A percentile compares a stretch with the other conserved stretches of the same genome.
These are phyloP conservation scores for Thermochaetoides thermophila DNA, from an alignment of 495 filamentous ascomycete species.

Conservation along the genomic window DNA sequence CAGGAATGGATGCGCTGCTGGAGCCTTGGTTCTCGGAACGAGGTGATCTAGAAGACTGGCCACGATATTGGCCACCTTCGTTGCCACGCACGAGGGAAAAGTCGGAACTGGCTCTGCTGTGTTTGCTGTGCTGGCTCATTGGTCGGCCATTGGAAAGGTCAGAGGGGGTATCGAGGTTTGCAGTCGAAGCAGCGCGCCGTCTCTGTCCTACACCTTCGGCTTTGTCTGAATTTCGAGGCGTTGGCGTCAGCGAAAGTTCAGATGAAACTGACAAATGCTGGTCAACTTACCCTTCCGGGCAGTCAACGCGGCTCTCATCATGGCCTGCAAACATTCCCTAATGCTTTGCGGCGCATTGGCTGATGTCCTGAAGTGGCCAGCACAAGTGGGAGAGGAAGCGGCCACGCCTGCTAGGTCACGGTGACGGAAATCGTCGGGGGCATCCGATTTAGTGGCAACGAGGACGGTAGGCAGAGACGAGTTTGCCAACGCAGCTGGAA, in stretches of 20 bases:
- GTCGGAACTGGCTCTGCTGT: slow-evolving; percentile 53
- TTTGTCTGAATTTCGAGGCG: slow-evolving; percentile 13
- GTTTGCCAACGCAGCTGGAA: slow-evolving; percentile 51
- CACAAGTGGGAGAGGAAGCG: slow-evolving; percentile 41
- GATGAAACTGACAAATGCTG: no score
- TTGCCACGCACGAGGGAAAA: slow-evolving; percentile 35
- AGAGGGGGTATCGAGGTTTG: slow-evolving; percentile 35
- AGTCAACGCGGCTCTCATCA: slow-evolving; percentile 54
- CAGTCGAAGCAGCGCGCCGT: slow-evolving; percentile 35
- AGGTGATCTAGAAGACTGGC: slow-evolving; percentile 16
- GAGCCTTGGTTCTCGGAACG: slow-evolving; percentile 15
- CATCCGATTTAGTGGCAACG: slow-evolving; percentile 76
- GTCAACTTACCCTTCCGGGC: slow-evolving; percentile 46
- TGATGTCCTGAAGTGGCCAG: slow-evolving; percentile 62
- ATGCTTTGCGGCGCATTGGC: slow-evolving; percentile 54
- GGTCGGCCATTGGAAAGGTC: slow-evolving; percentile 30
- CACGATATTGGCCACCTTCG: slow-evolving; percentile 21
- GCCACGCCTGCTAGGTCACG: slow-evolving; percentile 47
- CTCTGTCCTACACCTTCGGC: slow-evolving; percentile 14
- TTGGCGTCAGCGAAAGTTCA: no score
- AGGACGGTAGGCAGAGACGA: slow-evolving; percentile 56
- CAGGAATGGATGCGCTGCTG: slow-evolving; percentile 13
- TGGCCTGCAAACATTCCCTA: slow-evolving; percentile 62
- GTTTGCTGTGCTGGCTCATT: slow-evolving; percentile 36
- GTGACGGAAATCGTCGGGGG: slow-evolving; percentile 41